A percentile compares a stretch with the other conserved stretches of the same genome.
phyloP scores from a whole-genome alignment of 768 basidiomycete species.

The Mycena maculata region DNA sequence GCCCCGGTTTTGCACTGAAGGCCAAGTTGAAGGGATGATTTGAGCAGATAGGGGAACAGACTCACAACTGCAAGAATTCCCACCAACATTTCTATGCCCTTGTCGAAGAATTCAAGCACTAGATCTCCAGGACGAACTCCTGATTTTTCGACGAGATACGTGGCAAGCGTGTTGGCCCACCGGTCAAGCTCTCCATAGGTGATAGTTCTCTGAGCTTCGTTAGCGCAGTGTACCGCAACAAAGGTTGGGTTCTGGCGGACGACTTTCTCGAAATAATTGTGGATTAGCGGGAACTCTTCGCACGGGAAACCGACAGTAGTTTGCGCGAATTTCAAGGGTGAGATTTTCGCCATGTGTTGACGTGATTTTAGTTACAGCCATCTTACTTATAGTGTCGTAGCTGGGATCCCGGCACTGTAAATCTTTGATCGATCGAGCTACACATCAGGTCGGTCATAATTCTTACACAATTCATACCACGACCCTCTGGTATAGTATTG shows the following conservation, averaged over 20 bases:
- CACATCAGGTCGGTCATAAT: too few relatives aligned
- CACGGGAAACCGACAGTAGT: not conserved
- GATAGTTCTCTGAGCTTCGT: not conserved
- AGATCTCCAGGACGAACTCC: not conserved
- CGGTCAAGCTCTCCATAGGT: constrained; percentile 2
- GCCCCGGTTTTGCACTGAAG: constrained; percentile 2
- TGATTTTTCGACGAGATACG: not conserved
- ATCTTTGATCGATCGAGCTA: too few relatives aligned
- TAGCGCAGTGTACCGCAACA: not conserved
- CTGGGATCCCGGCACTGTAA: too few relatives aligned
- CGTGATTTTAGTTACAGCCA: too few relatives aligned
- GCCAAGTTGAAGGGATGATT: not conserved
- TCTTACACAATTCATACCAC: too few relatives aligned
- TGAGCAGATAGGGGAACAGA: not conserved
- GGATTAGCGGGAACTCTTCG: not conserved
- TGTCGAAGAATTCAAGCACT: constrained; percentile 3
- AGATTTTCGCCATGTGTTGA: too few relatives aligned
- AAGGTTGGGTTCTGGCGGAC: not conserved
- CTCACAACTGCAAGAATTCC: constrained; percentile 7
- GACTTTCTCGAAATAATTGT: constrained; percentile 2
- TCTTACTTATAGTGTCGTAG: too few relatives aligned
- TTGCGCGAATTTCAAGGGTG: too few relatives aligned
- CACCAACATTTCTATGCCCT: constrained; percentile 12
- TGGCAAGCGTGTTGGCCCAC: not conserved
- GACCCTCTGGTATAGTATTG: too few relatives aligned